A percentile compares a stretch with the other conserved stretches of the same genome.
Conservation (phyloP, 805 yeast species). For the Ogataea degrootiae region DNA sequence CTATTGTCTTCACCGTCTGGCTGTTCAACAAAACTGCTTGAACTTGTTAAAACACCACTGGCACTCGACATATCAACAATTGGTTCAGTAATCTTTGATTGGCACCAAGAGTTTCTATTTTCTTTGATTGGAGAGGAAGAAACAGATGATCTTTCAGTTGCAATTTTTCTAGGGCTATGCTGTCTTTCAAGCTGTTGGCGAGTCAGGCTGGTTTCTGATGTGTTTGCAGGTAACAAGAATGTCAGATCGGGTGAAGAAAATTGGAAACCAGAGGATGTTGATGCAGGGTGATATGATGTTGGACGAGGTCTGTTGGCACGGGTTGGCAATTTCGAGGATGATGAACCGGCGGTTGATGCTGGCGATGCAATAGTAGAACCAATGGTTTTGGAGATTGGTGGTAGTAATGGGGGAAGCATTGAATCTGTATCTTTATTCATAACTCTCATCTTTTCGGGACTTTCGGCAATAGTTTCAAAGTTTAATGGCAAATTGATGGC, state of each 20-base stretch:
- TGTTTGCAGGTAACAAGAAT: conserved; percentile 23
- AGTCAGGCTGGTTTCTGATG: conserved; percentile 19
- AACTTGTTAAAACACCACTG: conserved; percentile 26
- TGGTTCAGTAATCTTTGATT: conserved; percentile 28
- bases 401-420: conserved; percentile 23
- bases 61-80: conserved; percentile 29
- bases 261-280: conserved; percentile 27
- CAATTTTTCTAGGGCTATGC: conserved; percentile 12
- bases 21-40: conserved; percentile 6
- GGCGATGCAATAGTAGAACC: conserved; percentile 22
- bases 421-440: conserved; percentile 2
- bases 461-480: conserved; percentile 44
- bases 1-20: conserved; percentile 1
- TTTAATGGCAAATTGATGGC: conserved; percentile 9
- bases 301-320: conserved; percentile 68
- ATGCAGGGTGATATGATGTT: conserved; percentile 75
- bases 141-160: conserved; percentile 4
- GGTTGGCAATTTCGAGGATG: conserved; percentile 17
- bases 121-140: conserved; percentile 28
- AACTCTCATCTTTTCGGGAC: conserved; percentile 28
- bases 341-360: conserved; percentile 33
- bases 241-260: conserved; percentile 27
- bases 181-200: conserved; percentile 15
- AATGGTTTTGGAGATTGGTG: conserved; percentile 19
- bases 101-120: conserved; percentile 26